Percentiles rank a stretch among this genome's conserved stretches.
phyloP scores from a whole-genome alignment of 1,284 basidiomycete genomes.

The Ustilago bromivora region DNA sequence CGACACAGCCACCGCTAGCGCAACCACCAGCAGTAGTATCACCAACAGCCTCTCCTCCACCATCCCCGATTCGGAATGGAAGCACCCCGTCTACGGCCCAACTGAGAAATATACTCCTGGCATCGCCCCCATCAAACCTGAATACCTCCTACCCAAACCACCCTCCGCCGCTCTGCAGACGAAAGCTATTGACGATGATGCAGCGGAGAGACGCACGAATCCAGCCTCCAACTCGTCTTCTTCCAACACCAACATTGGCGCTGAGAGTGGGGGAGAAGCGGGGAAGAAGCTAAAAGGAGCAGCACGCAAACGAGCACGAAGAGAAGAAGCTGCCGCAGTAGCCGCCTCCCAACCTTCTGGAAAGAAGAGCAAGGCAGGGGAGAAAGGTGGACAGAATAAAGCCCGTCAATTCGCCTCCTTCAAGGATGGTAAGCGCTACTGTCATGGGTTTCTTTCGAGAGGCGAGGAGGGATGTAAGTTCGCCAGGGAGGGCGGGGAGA shows the following conservation, averaged over 20 bases:
- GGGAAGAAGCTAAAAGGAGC: slow-evolving; percentile 51
- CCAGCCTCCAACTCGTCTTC: slow-evolving; percentile 12
- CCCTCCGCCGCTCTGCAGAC: slow-evolving; percentile 1
- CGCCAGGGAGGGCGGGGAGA: slow-evolving; percentile 17
- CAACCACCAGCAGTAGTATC: not conserved
- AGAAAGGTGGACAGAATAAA: slow-evolving; percentile 59
- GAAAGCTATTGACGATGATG: slow-evolving; percentile 34
- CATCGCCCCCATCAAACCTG: slow-evolving; percentile 50
- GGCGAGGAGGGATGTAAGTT: slow-evolving; percentile 47
- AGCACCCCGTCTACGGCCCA: slow-evolving; percentile 43
- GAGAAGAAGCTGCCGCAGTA: slow-evolving; percentile 43
- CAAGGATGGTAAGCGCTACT: slow-evolving; percentile 36
- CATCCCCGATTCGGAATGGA: slow-evolving; percentile 25
- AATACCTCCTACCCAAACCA: slow-evolving; percentile 46
- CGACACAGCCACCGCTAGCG: not conserved
- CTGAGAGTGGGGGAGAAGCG: slow-evolving; percentile 8
- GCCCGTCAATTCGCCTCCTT: slow-evolving; percentile 29
- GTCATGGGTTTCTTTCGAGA: slow-evolving; percentile 31
- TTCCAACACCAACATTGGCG: not conserved
- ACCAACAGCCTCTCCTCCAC: not conserved
- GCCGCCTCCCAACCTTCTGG: slow-evolving; percentile 25
- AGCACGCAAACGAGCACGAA: slow-evolving; percentile 39
- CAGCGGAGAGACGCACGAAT: slow-evolving; percentile 31
- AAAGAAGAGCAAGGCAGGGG: slow-evolving; percentile 33
- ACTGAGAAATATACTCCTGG: slow-evolving; percentile 53